Evolutionary conservation across 75 land plant genomes (phyloP), one percentile per base, ranked within the genome.

Genomic region (Picea sitchensis): DNA sequence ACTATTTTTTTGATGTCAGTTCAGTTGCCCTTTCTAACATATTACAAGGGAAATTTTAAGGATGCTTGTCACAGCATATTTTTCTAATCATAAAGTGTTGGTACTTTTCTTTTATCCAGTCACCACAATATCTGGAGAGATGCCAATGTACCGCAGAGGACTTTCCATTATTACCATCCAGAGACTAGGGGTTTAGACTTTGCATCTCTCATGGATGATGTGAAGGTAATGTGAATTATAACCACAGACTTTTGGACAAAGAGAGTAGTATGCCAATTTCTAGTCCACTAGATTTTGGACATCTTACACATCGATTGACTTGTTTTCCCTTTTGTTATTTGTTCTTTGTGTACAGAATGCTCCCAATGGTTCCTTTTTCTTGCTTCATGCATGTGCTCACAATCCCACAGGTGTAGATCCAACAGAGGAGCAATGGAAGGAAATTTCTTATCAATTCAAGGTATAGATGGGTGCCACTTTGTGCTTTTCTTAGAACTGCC

Each of bases 321-420:
- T 1, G 21, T 20, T 30, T 23, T 3, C 59, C 3, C 60, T 18
- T 56, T 65, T 32, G 63, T 14, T 57, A 44, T 14, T 68, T 75
- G 67, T 36, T 7, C 65, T 18, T 34, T 58, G 3, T 78, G 5
- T 78, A 65, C 75, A 95, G 98, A 96, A 88, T 81, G 99, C 99
- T 71, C 99, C 99, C 82, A 88, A 85, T 76, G 95, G 93, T 20
- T 94, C 99, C 23, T 85, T 96, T 79, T 87, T 96, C 61, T 84
- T 96, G 82, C 90, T 96, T 77, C 99, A 96, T 84, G 99, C 98
- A 62, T 96, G 99, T 87, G 99, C 99, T 60, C 98, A 96, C 78
- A 96, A 96, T 81, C 99, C 99, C 34, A 96, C 99, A 81, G 99
- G 99, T 60, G 95, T 96, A 8, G 99, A 96, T 86, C 99, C 99